phyloP scores from a whole-genome alignment of 208 protist genomes.

The Tritrichomonas foetus region DNA sequence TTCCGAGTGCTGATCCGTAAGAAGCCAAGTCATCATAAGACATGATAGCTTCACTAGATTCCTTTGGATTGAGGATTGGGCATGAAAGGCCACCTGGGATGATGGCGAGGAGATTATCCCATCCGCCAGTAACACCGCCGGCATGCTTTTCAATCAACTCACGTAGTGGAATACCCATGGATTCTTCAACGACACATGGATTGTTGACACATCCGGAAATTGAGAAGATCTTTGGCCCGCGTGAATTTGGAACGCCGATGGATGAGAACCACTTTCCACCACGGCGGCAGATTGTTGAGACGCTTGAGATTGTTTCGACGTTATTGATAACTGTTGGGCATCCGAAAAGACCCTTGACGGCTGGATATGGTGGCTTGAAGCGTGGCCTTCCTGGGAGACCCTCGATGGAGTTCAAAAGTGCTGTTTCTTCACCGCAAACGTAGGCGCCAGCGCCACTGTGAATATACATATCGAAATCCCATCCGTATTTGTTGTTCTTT shows the following conservation, averaged over 20 bases:
- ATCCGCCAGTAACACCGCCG: constrained; percentile 89
- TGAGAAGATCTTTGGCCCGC: constrained; percentile 91
- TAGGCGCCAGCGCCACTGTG: constrained; percentile 93
- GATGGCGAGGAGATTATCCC: constrained; percentile 92
- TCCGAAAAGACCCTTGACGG: constrained; percentile 91
- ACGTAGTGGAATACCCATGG: constrained; percentile 92
- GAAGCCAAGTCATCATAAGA: constrained; percentile 90
- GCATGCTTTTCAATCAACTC: constrained; percentile 67
- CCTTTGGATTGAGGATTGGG: constrained; percentile 80
- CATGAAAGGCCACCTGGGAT: constrained; percentile 93
- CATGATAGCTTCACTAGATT: constrained; percentile 90
- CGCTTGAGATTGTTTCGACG: constrained; percentile 79
- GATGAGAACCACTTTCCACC: constrained; percentile 79
- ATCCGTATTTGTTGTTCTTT: constrained; percentile 89
- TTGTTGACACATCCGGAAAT: constrained; percentile 97
- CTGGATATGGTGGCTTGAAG: constrained; percentile 96
- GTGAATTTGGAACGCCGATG: constrained; percentile 89
- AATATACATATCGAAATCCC: constrained; percentile 93
- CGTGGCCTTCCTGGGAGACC: constrained; percentile 83
- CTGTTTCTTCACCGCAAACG: constrained; percentile 97
- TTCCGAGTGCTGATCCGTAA: constrained; percentile 84
- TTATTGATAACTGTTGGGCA: constrained; percentile 98
- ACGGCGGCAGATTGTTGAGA: constrained; percentile 58
- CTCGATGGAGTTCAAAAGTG: constrained; percentile 89
- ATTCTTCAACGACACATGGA: constrained; percentile 86